Percentiles rank a stretch among this genome's conserved stretches.
Conservation (phyloP, 176 grass and related monocot species). For the Luzula sylvatica region DNA sequence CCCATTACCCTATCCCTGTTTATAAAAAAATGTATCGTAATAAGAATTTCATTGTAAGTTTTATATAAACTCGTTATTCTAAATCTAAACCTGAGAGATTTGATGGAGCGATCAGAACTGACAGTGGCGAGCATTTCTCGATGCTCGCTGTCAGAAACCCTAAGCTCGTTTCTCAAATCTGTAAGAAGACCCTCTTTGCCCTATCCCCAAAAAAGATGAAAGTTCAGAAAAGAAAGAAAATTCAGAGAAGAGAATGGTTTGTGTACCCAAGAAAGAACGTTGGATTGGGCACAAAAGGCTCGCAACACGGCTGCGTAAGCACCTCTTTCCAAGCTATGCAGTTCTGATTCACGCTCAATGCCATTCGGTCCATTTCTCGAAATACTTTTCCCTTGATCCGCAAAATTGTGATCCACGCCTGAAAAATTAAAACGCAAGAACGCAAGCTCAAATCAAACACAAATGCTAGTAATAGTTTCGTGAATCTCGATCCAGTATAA, state of each 20-base stretch:
- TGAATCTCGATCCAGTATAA: too few relatives aligned
- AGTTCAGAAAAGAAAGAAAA: slow-evolving; percentile 11
- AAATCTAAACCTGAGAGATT: slow-evolving; percentile 38
- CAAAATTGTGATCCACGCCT: background rate
- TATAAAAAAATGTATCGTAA: slow-evolving; percentile 11
- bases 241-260: background rate
- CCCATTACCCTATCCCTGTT: slow-evolving; percentile 25
- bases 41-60: slow-evolving; percentile 15
- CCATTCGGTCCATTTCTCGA: slow-evolving; percentile 30
- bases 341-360: slow-evolving; percentile 31
- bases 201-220: slow-evolving; percentile 24
- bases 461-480: too few relatives aligned
- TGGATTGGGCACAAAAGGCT: slow-evolving; percentile 46
- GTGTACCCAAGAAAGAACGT: slow-evolving; percentile 51
- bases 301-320: slow-evolving; percentile 60
- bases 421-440: background rate
- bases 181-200: slow-evolving; percentile 45
- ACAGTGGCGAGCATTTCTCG: slow-evolving; percentile 43
- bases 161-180: slow-evolving; percentile 50
- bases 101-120: slow-evolving; percentile 45
- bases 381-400: background rate
- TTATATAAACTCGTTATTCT: slow-evolving; percentile 12
- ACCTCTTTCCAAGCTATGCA: slow-evolving; percentile 50
- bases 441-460: too few relatives aligned
- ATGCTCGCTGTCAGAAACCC: slow-evolving; percentile 54